Evolutionary conservation across 2,329 filamentous ascomycete genomes (phyloP).

Genomic region (Trichophyton benhamiae): DNA sequence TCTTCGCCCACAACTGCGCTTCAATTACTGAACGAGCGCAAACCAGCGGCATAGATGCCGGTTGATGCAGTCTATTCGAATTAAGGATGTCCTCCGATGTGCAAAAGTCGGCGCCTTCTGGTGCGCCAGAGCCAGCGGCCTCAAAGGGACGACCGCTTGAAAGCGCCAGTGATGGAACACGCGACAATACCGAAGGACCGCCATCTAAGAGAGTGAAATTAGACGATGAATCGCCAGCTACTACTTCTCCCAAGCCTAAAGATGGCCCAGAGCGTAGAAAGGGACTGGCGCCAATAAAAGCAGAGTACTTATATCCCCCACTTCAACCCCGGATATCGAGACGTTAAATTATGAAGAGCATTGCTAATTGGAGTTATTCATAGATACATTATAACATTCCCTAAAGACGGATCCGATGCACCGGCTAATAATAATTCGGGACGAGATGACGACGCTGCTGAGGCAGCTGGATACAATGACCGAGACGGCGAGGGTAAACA

Average conservation of each 20-base stretch:
- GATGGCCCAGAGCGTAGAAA: constrained; percentile 30
- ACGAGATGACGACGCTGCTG: constrained; percentile 46
- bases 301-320: constrained; percentile 45
- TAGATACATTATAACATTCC: constrained; percentile 24
- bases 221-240: constrained; percentile 18
- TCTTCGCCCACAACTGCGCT: background rate
- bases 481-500: constrained; percentile 27
- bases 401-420: constrained; percentile 18
- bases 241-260: constrained; percentile 15
- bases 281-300: constrained; percentile 59
- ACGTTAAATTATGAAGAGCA: background rate
- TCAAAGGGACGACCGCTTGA: background rate
- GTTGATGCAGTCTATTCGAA: background rate
- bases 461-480: constrained; percentile 40
- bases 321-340: background rate
- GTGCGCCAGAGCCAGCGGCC: background rate
- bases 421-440: constrained; percentile 20
- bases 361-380: background rate
- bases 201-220: constrained; percentile 50
- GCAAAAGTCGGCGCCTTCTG: background rate
- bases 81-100: background rate
- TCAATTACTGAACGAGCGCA: background rate
- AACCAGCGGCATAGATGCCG: background rate
- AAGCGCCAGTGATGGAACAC: background rate
- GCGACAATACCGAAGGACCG: constrained; percentile 7